Percentiles rank a stretch among this genome's conserved stretches.
These are phyloP conservation scores for Leptographium flavum DNA, from an alignment of 2,329 filamentous ascomycete species.

Conservation along the genomic window DNA sequence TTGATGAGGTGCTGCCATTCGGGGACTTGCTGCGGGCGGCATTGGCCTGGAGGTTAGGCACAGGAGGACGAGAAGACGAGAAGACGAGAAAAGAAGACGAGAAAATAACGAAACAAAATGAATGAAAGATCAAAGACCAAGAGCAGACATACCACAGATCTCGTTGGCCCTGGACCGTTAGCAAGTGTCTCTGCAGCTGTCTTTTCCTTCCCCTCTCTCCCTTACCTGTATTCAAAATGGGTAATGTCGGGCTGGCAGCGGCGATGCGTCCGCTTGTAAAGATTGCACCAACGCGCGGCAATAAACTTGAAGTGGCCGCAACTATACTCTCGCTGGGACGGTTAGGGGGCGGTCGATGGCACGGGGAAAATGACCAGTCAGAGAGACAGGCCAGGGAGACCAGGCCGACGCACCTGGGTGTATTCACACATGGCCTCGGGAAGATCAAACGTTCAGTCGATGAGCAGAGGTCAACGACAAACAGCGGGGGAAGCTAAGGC, in stretches of 20 bases:
- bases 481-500: no score
- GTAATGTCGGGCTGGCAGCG: slow-evolving; percentile 20
- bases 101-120: neutral
- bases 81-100: neutral
- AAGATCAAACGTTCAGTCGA: neutral
- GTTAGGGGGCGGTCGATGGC: neutral
- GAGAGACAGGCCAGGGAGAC: neutral
- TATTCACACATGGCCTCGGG: slow-evolving; percentile 34
- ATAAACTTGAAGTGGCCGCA: slow-evolving; percentile 23
- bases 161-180: slow-evolving; percentile 12
- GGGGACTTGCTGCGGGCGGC: slow-evolving; percentile 21
- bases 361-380: neutral
- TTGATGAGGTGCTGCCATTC: slow-evolving; percentile 23
- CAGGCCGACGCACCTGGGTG: slow-evolving; percentile 27
- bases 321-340: slow-evolving; percentile 15
- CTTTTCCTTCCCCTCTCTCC: no score
- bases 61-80: neutral
- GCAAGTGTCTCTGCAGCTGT: neutral
- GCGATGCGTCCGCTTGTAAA: slow-evolving; percentile 19
- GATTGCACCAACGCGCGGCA: slow-evolving; percentile 20
- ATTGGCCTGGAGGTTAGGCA: slow-evolving; percentile 17
- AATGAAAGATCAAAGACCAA: neutral
- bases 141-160: slow-evolving; percentile 16
- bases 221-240: slow-evolving; percentile 19
- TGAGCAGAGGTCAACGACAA: neutral